A percentile compares a stretch with the other conserved stretches of the same genome.
These are phyloP conservation scores for Lophium mytilinum DNA, from an alignment of 495 filamentous ascomycete species.

Conservation along the genomic window DNA sequence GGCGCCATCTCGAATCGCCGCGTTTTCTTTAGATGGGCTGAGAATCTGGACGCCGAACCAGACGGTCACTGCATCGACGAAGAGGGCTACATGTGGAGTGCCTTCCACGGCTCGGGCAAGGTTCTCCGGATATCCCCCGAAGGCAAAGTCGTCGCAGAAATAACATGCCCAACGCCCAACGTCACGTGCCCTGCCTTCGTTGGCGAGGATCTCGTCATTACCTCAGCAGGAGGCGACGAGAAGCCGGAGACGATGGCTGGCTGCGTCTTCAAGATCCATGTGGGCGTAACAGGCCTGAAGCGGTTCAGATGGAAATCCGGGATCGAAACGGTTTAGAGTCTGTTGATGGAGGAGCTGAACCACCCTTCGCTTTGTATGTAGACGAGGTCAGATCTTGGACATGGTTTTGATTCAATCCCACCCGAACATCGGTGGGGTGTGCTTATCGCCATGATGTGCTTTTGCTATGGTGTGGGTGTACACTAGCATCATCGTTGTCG, in stretches of 20 bases:
- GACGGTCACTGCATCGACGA: slow-evolving; percentile 42
- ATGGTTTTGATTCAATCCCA: too few relatives aligned
- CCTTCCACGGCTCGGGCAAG: slow-evolving; percentile 30
- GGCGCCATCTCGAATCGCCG: slow-evolving; percentile 60
- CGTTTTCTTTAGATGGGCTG: slow-evolving; percentile 48
- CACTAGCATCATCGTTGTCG: too few relatives aligned
- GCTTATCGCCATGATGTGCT: too few relatives aligned
- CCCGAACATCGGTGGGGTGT: too few relatives aligned
- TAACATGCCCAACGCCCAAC: slow-evolving; percentile 31
- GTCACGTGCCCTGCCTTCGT: slow-evolving; percentile 33
- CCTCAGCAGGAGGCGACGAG: slow-evolving; percentile 31
- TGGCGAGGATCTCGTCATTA: slow-evolving; percentile 35
- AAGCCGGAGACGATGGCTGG: slow-evolving; percentile 27
- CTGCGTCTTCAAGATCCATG: slow-evolving; percentile 32
- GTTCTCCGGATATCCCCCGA: slow-evolving; percentile 30
- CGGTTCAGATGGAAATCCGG: slow-evolving; percentile 15
- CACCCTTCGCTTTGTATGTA: too few relatives aligned
- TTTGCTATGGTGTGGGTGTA: too few relatives aligned
- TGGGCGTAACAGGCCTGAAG: slow-evolving; percentile 31
- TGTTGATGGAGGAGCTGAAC: neutral
- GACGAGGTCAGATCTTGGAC: too few relatives aligned
- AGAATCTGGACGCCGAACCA: slow-evolving; percentile 33
- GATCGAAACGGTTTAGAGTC: neutral
- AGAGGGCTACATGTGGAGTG: slow-evolving; percentile 36
- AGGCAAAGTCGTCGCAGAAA: slow-evolving; percentile 34